phyloP scores from a whole-genome alignment of 306 rosid genomes.

The Trifolium fragiferum region DNA sequence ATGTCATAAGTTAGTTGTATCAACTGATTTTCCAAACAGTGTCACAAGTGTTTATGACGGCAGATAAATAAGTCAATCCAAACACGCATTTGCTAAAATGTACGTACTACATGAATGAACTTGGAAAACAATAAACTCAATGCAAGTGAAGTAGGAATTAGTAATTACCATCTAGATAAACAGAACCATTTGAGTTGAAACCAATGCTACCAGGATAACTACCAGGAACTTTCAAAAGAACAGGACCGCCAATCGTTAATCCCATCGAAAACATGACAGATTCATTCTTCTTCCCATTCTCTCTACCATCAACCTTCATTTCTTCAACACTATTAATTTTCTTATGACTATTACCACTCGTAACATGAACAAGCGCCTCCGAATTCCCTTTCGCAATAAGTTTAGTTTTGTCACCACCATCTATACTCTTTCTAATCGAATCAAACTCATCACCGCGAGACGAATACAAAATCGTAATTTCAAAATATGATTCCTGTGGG shows the following conservation, averaged over 20 bases:
- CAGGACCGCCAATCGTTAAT: slow-evolving; percentile 62
- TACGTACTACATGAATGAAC: neutral
- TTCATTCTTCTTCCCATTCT: slow-evolving; percentile 50
- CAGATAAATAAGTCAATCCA: neutral
- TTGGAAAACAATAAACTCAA: slow-evolving; percentile 14
- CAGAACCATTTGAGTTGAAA: slow-evolving; percentile 89
- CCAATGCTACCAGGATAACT: slow-evolving; percentile 90
- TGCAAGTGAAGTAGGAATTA: neutral
- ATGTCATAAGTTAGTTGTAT: neutral
- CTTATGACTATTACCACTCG: slow-evolving; percentile 40
- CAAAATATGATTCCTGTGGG: slow-evolving; percentile 93
- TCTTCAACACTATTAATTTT: slow-evolving; percentile 61
- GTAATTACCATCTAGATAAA: slow-evolving; percentile 75
- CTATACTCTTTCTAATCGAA: slow-evolving; percentile 49
- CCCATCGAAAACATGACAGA: slow-evolving; percentile 68
- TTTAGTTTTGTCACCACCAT: slow-evolving; percentile 80
- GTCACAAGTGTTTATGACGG: neutral
- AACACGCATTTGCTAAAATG: neutral
- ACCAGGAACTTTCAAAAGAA: slow-evolving; percentile 75
- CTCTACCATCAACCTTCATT: slow-evolving; percentile 54
- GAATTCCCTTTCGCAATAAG: slow-evolving; percentile 67
- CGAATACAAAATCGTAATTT: slow-evolving; percentile 68
- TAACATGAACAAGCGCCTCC: slow-evolving; percentile 64
- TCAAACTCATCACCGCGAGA: slow-evolving; percentile 50
- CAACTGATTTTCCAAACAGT: neutral